Base-by-base conservation (phyloP, 108 stramenopile species). In the Cyclotella choctawhatcheeana region DNA sequence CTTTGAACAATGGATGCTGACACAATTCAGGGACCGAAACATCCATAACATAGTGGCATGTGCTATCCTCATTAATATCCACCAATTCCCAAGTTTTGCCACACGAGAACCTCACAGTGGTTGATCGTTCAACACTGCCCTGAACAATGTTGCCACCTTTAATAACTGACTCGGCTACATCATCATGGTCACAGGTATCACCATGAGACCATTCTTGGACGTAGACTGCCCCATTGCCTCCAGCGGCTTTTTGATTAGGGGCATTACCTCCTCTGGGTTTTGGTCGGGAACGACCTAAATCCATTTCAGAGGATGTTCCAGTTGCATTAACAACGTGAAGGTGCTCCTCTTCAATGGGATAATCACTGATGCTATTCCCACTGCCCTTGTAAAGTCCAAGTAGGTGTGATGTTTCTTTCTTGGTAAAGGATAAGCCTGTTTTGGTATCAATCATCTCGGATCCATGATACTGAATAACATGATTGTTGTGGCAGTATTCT, bases 1-100 rank as follows among this genome's bases (percentile, higher is more conserved):
- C 82, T 52, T 82, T 82, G 70, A 94, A 94, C n/a, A 94, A 53
- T 13, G 85, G 85, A 67, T 96, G 91, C 14, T 81, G 30, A 66
- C 95, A 96, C n/a, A 96, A 79, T 22, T 81, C 88, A 2, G 92
- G 92, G 25, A 92, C 62, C 0, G 83, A 71, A 18, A 96, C 85
- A 58, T 86, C 79, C 47, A 91, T 70, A 50, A 93, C 64, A 64
- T 96, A 96, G 65, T 96, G 95, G 65, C 95, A 96, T 2, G 95
- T 94, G 31, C 69, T 71, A 73, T 96, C 95, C 68, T 96, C 95
- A 32, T 89, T 92, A 37, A 93, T 88, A 22, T 78, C 60, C 24
- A 81, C 54, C 30, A 96, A 54, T 29, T 79, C 82, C 37, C 79
- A 64, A 0, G 16, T 53, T 26, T 67, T 82, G 0, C 93, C 91